phyloP scores from a whole-genome alignment of 352 stramenopile species.

The Pythium scleroteichum region DNA sequence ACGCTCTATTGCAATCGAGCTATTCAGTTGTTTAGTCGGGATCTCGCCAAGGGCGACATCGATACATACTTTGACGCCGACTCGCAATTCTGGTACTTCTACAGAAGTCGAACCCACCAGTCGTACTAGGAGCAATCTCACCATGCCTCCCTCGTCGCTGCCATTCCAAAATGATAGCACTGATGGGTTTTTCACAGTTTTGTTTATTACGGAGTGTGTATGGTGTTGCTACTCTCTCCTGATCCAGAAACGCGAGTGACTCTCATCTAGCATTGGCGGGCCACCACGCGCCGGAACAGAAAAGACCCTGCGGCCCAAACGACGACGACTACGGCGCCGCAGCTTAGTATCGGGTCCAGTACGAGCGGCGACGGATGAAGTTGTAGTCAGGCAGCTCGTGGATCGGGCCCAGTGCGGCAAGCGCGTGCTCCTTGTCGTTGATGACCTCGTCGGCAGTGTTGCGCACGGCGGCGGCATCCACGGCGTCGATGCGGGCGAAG shows the following conservation, averaged over 20 bases:
- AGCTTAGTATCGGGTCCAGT: slow-evolving; percentile 95
- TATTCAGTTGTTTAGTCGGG: slow-evolving; percentile 36
- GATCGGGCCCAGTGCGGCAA: slow-evolving; percentile 97
- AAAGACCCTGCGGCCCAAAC: slow-evolving; percentile 2
- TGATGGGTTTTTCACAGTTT: slow-evolving; percentile 24
- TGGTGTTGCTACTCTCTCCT: slow-evolving; percentile 6
- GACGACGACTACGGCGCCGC: slow-evolving; percentile 25
- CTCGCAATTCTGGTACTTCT: slow-evolving; percentile 55
- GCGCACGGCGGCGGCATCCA: slow-evolving; percentile 94
- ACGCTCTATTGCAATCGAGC: slow-evolving; percentile 37
- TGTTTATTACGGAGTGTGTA: slow-evolving; percentile 36
- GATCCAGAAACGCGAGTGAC: slow-evolving; percentile 19
- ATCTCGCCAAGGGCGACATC: slow-evolving; percentile 39
- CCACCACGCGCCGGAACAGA: not conserved
- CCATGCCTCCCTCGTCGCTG: slow-evolving; percentile 28
- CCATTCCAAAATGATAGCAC: slow-evolving; percentile 5
- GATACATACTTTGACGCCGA: slow-evolving; percentile 44
- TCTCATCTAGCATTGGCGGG: slow-evolving; percentile 35
- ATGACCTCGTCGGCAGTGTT: slow-evolving; percentile 88
- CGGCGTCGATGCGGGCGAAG: slow-evolving; percentile 98
- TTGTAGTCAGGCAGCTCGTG: slow-evolving; percentile 99
- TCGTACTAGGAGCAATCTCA: slow-evolving; percentile 54
- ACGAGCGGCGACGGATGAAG: slow-evolving; percentile 98
- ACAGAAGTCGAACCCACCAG: slow-evolving; percentile 49
- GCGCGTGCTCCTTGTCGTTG: slow-evolving; percentile 99